phyloP scores from a whole-genome alignment of 2,329 filamentous ascomycete genomes.

The Penicillium frequentans region DNA sequence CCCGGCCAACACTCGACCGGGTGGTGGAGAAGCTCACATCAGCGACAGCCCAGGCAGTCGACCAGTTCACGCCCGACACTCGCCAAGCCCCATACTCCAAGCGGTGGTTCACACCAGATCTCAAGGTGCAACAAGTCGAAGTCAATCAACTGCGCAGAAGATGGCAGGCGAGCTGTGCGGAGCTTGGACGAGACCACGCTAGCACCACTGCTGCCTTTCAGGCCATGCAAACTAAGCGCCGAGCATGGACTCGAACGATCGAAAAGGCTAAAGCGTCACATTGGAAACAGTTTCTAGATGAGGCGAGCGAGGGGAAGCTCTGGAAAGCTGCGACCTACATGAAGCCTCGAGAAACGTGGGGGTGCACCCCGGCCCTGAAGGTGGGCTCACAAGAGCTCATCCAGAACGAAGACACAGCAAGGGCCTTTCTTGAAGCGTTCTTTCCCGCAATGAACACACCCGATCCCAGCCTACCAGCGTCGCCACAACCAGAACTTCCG shows the following conservation, averaged over 20 bases:
- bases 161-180: slow-evolving; percentile 17
- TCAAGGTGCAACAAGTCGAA: slow-evolving; percentile 22
- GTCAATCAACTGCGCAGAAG: slow-evolving; percentile 20
- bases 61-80: neutral
- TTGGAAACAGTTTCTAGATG: slow-evolving; percentile 24
- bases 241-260: slow-evolving; percentile 23
- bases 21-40: neutral
- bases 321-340: slow-evolving; percentile 18
- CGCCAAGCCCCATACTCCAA: slow-evolving; percentile 22
- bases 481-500: neutral
- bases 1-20: neutral
- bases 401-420: no score
- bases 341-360: slow-evolving; percentile 12
- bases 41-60: neutral
- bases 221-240: slow-evolving; percentile 13
- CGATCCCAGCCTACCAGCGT: neutral
- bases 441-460: slow-evolving; percentile 9
- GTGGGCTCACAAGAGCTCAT: no score
- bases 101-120: slow-evolving; percentile 23
- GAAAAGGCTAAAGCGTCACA: no score
- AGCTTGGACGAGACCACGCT: slow-evolving; percentile 1
- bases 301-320: slow-evolving; percentile 14
- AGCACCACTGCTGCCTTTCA: slow-evolving; percentile 11
- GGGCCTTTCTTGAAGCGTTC: no score
- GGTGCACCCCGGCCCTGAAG: no score